Conservation (phyloP, 2,329 filamentous ascomycete genomes). For the Colletotrichum melonis region DNA sequence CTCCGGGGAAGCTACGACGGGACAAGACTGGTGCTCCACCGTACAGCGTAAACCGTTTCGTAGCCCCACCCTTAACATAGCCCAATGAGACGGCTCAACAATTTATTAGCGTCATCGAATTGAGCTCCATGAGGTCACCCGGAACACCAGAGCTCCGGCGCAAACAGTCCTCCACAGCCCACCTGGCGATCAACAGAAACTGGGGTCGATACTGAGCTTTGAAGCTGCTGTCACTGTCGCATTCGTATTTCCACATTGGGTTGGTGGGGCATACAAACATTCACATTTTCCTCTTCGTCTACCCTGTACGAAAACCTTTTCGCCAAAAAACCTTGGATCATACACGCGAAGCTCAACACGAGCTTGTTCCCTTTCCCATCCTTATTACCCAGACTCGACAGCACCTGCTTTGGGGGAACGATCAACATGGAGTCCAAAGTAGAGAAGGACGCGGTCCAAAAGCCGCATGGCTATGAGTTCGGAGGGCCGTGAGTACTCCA, state of each 20-base stretch:
- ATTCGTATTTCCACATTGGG: neutral
- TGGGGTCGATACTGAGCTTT: neutral
- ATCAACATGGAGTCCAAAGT: slow-evolving; percentile 46
- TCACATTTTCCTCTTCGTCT: neutral
- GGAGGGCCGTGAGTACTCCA: slow-evolving; percentile 59
- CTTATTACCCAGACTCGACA: neutral
- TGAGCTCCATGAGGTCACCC: slow-evolving; percentile 41
- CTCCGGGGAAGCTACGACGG: neutral
- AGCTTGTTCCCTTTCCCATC: neutral
- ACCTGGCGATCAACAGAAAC: neutral
- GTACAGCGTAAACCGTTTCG: neutral
- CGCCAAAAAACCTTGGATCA: neutral
- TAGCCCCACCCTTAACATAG: neutral
- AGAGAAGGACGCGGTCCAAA: slow-evolving; percentile 41
- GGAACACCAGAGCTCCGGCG: slow-evolving; percentile 40
- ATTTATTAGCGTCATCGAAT: slow-evolving; percentile 31
- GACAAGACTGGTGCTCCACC: too few relatives aligned
- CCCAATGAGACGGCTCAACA: slow-evolving; percentile 5
- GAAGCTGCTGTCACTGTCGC: neutral
- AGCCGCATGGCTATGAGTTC: slow-evolving; percentile 62
- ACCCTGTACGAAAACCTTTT: neutral
- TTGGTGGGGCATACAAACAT: neutral
- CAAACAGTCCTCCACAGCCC: neutral
- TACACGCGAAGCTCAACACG: neutral
- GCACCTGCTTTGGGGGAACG: neutral